A percentile compares a stretch with the other conserved stretches of the same genome.
Conservation (phyloP, 2,329 filamentous ascomycete species). For the Aspergillus sp. region DNA sequence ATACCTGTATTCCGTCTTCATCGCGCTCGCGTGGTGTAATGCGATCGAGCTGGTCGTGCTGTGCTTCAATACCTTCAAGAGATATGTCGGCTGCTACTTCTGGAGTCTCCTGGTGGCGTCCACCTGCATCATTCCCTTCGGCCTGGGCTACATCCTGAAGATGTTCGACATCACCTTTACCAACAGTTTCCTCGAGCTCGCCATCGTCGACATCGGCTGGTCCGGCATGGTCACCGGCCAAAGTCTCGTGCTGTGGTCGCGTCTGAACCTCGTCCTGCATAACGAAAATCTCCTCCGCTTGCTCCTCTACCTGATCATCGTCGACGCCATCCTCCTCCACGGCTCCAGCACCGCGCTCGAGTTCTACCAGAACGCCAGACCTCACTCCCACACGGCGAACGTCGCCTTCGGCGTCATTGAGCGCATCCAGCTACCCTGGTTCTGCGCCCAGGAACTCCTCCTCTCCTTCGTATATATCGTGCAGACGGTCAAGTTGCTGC, state of each 20-base stretch:
- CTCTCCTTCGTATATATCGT: constrained; percentile 52
- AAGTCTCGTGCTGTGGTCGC: constrained; percentile 48
- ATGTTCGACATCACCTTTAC: constrained; percentile 37
- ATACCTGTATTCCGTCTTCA: constrained; percentile 37
- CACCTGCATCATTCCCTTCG: constrained; percentile 42
- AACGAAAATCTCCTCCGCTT: constrained; percentile 32
- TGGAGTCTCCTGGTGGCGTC: constrained; percentile 46
- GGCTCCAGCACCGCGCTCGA: constrained; percentile 41
- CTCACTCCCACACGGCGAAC: constrained; percentile 20
- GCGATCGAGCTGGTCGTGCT: constrained; percentile 47
- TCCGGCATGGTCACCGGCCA: constrained; percentile 48
- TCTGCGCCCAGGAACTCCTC: constrained; percentile 54
- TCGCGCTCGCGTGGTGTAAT: constrained; percentile 48
- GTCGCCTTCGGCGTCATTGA: constrained; percentile 46
- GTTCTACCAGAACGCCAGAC: constrained; percentile 34
- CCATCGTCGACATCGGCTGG: constrained; percentile 44
- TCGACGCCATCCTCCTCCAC: constrained; percentile 42
- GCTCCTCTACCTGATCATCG: constrained; percentile 45
- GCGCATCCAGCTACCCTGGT: constrained; percentile 53
- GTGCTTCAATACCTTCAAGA: constrained; percentile 46
- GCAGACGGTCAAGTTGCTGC: constrained; percentile 50
- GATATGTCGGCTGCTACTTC: constrained; percentile 48
- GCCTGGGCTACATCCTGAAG: constrained; percentile 46
- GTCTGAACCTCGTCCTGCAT: constrained; percentile 45
- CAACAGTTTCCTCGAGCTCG: constrained; percentile 33